phyloP scores from a whole-genome alignment of 495 filamentous ascomycete genomes.

The Tuber calosporum region DNA sequence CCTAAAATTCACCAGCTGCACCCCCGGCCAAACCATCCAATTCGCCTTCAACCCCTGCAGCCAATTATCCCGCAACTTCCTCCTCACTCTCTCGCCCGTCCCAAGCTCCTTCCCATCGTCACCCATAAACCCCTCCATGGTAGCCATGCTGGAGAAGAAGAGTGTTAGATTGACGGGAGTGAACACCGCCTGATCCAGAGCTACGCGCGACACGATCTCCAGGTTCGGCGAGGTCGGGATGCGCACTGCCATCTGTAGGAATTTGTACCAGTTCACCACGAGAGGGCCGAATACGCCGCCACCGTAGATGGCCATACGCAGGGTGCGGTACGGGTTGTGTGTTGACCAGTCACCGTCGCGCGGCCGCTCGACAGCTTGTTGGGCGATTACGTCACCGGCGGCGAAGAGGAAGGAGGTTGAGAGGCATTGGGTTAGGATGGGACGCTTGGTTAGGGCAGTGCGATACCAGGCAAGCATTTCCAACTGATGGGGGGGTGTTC shows the following conservation, averaged over 20 bases:
- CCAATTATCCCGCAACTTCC: conserved; percentile 67
- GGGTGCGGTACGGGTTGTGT: conserved; percentile 73
- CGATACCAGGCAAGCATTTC: conserved; percentile 27
- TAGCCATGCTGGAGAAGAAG: conserved; percentile 79
- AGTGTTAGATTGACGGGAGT: conserved; percentile 70
- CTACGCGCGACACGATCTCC: conserved; percentile 75
- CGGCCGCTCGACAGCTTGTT: conserved; percentile 80
- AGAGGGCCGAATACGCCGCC: conserved; percentile 87
- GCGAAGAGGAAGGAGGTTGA: conserved; percentile 82
- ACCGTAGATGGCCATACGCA: conserved; percentile 86
- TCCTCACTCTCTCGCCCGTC: conserved; percentile 39
- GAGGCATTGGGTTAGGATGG: conserved; percentile 79
- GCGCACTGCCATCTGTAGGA: conserved; percentile 64
- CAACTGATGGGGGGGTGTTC: background rate
- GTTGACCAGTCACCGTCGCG: conserved; percentile 54
- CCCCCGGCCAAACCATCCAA: conserved; percentile 85
- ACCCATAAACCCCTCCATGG: conserved; percentile 62
- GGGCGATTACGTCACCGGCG: conserved; percentile 83
- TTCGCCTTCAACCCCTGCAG: conserved; percentile 66
- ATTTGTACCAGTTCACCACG: conserved; percentile 79
- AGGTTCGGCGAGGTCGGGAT: conserved; percentile 54
- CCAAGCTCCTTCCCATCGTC: conserved; percentile 44
- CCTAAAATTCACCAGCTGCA: conserved; percentile 86
- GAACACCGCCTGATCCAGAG: conserved; percentile 77
- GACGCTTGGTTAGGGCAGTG: conserved; percentile 43